phyloP scores from a whole-genome alignment of 352 stramenopile genomes.

The Pythium rishiriense region DNA sequence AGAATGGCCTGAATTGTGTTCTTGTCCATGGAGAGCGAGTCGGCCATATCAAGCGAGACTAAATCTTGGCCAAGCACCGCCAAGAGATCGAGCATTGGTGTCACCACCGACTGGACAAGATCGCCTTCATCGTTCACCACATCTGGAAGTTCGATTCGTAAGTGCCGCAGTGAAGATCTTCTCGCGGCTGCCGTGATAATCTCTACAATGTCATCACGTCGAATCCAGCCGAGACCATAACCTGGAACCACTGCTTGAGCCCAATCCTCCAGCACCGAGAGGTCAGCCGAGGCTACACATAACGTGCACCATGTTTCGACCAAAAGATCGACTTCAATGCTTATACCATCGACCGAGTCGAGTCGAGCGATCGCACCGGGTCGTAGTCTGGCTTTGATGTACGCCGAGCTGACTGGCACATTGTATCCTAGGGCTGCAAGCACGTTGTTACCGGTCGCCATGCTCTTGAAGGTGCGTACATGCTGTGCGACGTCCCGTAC shows the following conservation, averaged over 20 bases:
- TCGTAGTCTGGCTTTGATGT: neutral
- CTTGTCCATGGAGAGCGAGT: slow-evolving; percentile 2
- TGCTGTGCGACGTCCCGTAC: neutral
- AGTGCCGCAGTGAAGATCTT: slow-evolving; percentile 1
- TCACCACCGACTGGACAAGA: neutral
- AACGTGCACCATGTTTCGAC: neutral
- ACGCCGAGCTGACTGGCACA: neutral
- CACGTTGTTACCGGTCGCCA: slow-evolving; percentile 6
- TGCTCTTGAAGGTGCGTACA: neutral
- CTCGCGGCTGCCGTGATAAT: neutral
- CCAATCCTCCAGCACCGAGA: neutral
- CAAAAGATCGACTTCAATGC: neutral
- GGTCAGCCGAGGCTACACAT: neutral
- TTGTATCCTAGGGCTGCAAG: neutral
- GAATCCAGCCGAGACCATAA: neutral
- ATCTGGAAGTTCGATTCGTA: slow-evolving; percentile 3
- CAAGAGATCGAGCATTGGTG: slow-evolving; percentile 3
- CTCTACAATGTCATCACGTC: neutral
- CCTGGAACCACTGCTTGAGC: slow-evolving; percentile 1
- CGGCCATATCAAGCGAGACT: neutral
- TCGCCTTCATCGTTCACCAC: neutral
- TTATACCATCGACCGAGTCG: neutral
- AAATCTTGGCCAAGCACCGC: neutral
- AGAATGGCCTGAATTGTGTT: neutral
- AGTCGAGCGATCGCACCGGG: neutral